phyloP scores from a whole-genome alignment of 2,329 filamentous ascomycete species.

The Cladophialophora carrionii region DNA sequence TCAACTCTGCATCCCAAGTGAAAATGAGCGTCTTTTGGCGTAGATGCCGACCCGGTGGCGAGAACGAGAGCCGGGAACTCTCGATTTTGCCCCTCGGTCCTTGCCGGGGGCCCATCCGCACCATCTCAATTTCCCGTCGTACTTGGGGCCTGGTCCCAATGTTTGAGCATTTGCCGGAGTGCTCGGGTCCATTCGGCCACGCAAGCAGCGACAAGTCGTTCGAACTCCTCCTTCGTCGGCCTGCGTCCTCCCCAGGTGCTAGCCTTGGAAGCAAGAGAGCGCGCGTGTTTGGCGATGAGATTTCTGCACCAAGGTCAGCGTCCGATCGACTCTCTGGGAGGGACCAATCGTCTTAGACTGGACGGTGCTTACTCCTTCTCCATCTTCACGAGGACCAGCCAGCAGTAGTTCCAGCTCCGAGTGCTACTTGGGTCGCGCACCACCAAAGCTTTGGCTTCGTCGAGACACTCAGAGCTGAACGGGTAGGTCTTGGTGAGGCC shows the following conservation, averaged over 20 bases:
- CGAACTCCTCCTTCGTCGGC: slow-evolving; percentile 60
- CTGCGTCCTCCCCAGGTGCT: slow-evolving; percentile 70
- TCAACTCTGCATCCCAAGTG: neutral
- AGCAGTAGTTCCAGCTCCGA: slow-evolving; percentile 75
- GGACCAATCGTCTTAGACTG: neutral
- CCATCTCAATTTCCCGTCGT: slow-evolving; percentile 39
- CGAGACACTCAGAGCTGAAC: slow-evolving; percentile 66
- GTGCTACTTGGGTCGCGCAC: slow-evolving; percentile 66
- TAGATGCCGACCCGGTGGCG: slow-evolving; percentile 1
- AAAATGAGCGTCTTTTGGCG: slow-evolving; percentile 9
- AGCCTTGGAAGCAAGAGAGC: slow-evolving; percentile 62
- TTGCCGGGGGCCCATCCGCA: slow-evolving; percentile 1
- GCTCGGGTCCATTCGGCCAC: slow-evolving; percentile 69
- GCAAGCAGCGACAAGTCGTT: slow-evolving; percentile 65
- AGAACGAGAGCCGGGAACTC: slow-evolving; percentile 9
- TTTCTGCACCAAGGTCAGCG: slow-evolving; percentile 48
- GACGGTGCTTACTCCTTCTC: slow-evolving; percentile 60
- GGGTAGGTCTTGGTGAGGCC: slow-evolving; percentile 69
- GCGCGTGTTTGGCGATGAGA: slow-evolving; percentile 65
- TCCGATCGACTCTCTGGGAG: neutral
- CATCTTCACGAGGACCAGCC: slow-evolving; percentile 70
- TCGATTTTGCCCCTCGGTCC: slow-evolving; percentile 18
- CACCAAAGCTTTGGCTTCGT: slow-evolving; percentile 68
- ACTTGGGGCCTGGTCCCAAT: slow-evolving; percentile 67
- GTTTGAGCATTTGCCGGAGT: slow-evolving; percentile 66